Evolutionary conservation across 164 flowering plant genomes (phyloP), one percentile per base, ranked within the genome.

Genomic region (Kalanchoe fedtschenkoi): DNA sequence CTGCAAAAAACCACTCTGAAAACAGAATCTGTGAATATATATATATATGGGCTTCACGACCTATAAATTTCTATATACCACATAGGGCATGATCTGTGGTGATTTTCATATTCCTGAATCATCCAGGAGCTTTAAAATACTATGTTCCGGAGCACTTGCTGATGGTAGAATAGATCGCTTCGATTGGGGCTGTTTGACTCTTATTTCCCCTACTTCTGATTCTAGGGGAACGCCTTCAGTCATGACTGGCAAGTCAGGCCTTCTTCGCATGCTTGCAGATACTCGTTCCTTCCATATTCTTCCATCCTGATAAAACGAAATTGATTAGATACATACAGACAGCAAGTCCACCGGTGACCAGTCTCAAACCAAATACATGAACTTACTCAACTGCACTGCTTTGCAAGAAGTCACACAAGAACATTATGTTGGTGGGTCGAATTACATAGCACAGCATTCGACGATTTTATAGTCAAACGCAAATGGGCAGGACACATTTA

Each of bases 111-210:
- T 76, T 35, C 81, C 81, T 41, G 91, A 71, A 19, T 89, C 96
- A 59, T 91, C 96, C 3, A 91, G 86, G 34, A 91, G 76, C 24
- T 84, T 78, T 41, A 85, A 65, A 34, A 86, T 54, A 68, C 80
- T 77, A 66, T 87, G 91, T 70, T 91, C 98, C 26, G 98, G 98
- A 33, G 95, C 98, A 77, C 98, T 87, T n/a, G 80, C 47, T 19
- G 97, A 87, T 68, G 98, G 91, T 34, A 89, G 68, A 46, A 83
- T 80, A 46, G 57, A 29, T 46, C 90, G 81, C 38, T 74, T 78
- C 1, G 84, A 43, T 10, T 46, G 74, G 24, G 65, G 60, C 13
- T 72, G 75, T 17, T 69, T 80, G 34, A 78, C 69, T 63, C 56
- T 75, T 33, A 72, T 62, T 44, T 58, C 77, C 29, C 61, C 70